Base-by-base conservation (phyloP, 805 yeast species). In the Debaryomyces tyrocola region DNA sequence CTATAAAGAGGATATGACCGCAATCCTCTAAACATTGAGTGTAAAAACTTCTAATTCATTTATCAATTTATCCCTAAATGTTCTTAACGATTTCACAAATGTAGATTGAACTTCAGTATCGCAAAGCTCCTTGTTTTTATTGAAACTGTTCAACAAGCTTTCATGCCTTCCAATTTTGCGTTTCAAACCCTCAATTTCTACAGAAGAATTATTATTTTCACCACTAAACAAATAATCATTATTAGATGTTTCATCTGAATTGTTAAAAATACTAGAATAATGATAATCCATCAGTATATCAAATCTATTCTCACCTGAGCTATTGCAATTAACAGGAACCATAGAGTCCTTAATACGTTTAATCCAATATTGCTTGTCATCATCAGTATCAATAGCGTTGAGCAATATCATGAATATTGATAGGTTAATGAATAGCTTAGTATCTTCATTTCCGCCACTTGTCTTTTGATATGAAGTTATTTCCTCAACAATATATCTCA, bases 221-320 rank as follows among this genome's bases (percentile, higher is more conserved):
- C 44, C 51, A 20, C 39, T 33, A 33, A 48, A 48, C 12, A 48
- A 36, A 28, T 48, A 47, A 38, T 48, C 51, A 14, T 38, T 33
- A 14, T 41, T 24, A n/a, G 42, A 39, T n/a, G 15, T 45, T 4
- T 34, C 43, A 24, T 41, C 43, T 15, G 34, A 31, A 40, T 55
- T 56, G 36, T 57, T 56, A 41, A 66, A 61, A 20, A 63, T 62
- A 44, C 62, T 62, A 6, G 66, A 59, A 41, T 57, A 66, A 45
- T 66, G 69, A 21, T 38, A 46, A 34, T 63, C 68, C 47, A 63
- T 54, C 10, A 55, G 39, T 11, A 49, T 37, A 7, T 21, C 43
- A 49, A 62, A 65, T 31, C 34, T 33, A 2, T 21, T 37, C n/a
- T 53, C 52, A 4, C 18, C 17, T 24, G 36, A 4, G 12, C 17